These are phyloP conservation scores for Climacium dendroides DNA, from an alignment of 225 moss, liverwort and hornwort genomes.

Conservation along the genomic window DNA sequence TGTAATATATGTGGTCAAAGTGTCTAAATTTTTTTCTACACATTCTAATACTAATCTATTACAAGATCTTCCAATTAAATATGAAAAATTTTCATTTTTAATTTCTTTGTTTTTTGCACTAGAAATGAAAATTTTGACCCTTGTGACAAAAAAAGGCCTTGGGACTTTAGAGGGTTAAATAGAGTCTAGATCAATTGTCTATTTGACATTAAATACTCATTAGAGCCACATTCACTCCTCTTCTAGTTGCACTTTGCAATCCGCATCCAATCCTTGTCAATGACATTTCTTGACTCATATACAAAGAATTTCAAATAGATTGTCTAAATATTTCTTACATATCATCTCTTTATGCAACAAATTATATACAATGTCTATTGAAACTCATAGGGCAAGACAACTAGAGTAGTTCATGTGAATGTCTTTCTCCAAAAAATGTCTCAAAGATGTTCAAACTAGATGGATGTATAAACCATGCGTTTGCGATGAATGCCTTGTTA, in stretches of 20 bases:
- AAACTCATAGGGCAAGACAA: not conserved
- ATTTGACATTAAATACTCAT: not conserved
- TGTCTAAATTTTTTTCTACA: too few relatives aligned
- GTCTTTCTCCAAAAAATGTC: not conserved
- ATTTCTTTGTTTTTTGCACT: too few relatives aligned
- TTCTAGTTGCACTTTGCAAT: not conserved
- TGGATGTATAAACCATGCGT: rapidly evolving
- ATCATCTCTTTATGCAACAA: not conserved
- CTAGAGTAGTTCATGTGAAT: not conserved
- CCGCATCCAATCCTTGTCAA: not conserved
- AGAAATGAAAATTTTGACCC: too few relatives aligned
- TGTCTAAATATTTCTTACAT: not conserved
- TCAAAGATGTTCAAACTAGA: not conserved
- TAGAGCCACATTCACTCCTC: not conserved
- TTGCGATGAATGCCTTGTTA: rapidly evolving
- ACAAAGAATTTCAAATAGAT: not conserved
- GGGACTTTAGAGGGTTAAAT: not conserved
- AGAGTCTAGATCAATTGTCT: not conserved
- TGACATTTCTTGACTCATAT: not conserved
- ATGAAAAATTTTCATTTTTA: too few relatives aligned
- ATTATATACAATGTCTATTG: not conserved
- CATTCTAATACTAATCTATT: too few relatives aligned
- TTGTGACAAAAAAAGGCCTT: too few relatives aligned
- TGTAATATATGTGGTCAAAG: too few relatives aligned
- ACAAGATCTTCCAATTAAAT: too few relatives aligned